Evolutionary conservation across 495 filamentous ascomycete species (phyloP), one percentile per base, ranked within the genome.

Genomic region (Delitschia confertaspora): DNA sequence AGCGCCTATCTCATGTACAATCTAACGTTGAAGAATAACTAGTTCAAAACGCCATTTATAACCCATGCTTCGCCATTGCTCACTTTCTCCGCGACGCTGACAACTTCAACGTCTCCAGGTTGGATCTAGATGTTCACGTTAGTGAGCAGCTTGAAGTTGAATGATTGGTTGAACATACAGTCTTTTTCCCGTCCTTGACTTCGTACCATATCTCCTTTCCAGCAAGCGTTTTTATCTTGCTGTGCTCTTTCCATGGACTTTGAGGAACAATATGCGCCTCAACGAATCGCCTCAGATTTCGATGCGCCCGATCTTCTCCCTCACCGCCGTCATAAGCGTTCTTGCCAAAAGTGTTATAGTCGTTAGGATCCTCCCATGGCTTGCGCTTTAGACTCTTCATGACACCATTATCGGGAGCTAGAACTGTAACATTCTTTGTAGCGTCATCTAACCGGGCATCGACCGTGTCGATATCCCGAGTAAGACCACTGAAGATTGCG

Each of bases 331-430:
- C 74, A 59, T 96, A 96, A 3, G 85, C 87, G 23, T 80, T 60
- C n/a, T 74, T 67, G 0, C 89, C 89, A 13, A 85, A 67, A 5
- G 65, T 66, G 3, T 65, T 66, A 59, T 93, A 94, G 42, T 98
- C 93, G 27, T 75, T 63, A 0, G 85, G 78, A 49, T 93, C 79
- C 54, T 98, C 89, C 91, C 91, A 98, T 2, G 91, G 91, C 58
- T 96, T 96, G 43, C 84, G 70, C 0, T 88, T 86, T 27, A 96
- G 69, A 1, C 64, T 72, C 51, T 80, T 80, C 48, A 98, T 76
- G 1, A 76, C 86, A 27, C 74, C 76, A 62, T 98, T 96, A 4
- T 80, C 62, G 1, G 91, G 93, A 1, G 91, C 91, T 0, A 98
- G 73, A 19, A 98, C 83, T 0, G 93, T 98, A 8, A 87, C 82